phyloP scores from a whole-genome alignment of 1,284 basidiomycete species.

The Boletellus deceptivus region DNA sequence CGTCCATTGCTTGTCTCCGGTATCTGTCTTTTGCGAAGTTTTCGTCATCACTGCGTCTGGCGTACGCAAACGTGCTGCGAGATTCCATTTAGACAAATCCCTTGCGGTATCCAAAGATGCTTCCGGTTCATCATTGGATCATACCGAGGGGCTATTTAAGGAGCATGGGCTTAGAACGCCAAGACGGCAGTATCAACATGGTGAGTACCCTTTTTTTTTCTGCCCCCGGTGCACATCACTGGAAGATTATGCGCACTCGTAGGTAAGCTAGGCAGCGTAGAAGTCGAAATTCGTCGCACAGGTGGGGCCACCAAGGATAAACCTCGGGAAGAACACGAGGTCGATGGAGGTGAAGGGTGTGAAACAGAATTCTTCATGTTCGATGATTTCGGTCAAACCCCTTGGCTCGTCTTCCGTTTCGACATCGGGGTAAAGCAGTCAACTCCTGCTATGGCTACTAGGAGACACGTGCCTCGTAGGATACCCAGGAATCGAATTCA shows the following conservation, averaged over 20 bases:
- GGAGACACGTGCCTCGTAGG: not conserved
- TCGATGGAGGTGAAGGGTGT: not conserved
- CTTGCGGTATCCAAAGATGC: not conserved
- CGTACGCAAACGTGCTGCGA: constrained; percentile 8
- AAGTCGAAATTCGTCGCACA: constrained; percentile 21
- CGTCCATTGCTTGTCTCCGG: constrained; percentile 16
- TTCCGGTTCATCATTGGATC: constrained; percentile 9
- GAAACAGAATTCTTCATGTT: constrained; percentile 9
- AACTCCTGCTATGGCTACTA: not conserved
- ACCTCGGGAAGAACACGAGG: not conserved
- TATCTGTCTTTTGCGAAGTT: constrained; percentile 18
- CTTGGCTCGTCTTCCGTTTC: constrained; percentile 17
- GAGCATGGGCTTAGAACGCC: constrained; percentile 12
- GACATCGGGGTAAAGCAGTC: constrained; percentile 7
- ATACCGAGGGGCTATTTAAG: not conserved
- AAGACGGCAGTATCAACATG: not conserved
- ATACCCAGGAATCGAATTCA: not conserved
- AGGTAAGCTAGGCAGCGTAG: constrained; percentile 12
- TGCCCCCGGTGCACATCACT: not conserved
- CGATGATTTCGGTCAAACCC: constrained; percentile 12
- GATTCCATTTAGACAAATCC: constrained; percentile 14
- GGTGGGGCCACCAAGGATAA: constrained; percentile 4
- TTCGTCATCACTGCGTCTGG: constrained; percentile 1
- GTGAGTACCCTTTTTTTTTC: not conserved
- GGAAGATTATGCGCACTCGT: not conserved